A percentile compares a stretch with the other conserved stretches of the same genome.
Conservation (phyloP, 2,329 filamentous ascomycete genomes). For the Raffaelea ambrosiae region DNA sequence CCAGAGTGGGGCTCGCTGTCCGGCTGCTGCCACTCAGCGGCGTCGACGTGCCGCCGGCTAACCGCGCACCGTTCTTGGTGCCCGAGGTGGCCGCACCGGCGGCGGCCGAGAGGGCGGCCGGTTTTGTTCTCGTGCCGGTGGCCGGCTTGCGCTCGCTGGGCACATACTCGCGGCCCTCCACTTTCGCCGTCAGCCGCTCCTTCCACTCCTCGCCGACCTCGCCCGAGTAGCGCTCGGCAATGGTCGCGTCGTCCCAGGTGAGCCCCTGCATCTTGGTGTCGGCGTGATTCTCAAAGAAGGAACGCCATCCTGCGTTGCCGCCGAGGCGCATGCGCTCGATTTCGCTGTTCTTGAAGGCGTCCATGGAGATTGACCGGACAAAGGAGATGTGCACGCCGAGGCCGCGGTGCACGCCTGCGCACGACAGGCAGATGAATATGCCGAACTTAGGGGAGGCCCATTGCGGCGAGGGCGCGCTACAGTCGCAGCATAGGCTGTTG, state of each 20-base stretch:
- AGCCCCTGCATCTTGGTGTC: slow-evolving; percentile 59
- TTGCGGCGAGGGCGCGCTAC: slow-evolving; percentile 90
- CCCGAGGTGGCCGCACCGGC: not conserved
- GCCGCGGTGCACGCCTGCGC: slow-evolving; percentile 88
- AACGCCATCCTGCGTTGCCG: slow-evolving; percentile 79
- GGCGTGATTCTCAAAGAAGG: slow-evolving; percentile 72
- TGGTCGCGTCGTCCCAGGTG: slow-evolving; percentile 78
- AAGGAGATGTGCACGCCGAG: slow-evolving; percentile 98
- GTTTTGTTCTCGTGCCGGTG: slow-evolving; percentile 28
- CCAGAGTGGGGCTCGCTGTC: slow-evolving; percentile 16
- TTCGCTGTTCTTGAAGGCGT: slow-evolving; percentile 89
- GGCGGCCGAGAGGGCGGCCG: slow-evolving; percentile 24
- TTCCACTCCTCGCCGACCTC: slow-evolving; percentile 94
- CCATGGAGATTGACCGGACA: slow-evolving; percentile 96
- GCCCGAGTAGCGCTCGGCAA: slow-evolving; percentile 82
- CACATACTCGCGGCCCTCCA: slow-evolving; percentile 81
- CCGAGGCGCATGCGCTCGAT: slow-evolving; percentile 90
- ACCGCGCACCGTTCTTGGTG: not conserved
- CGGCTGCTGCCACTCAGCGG: slow-evolving; percentile 13
- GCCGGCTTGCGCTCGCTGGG: slow-evolving; percentile 51
- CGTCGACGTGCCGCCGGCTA: not conserved
- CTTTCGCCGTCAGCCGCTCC: slow-evolving; percentile 76
- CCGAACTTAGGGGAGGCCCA: slow-evolving; percentile 98
- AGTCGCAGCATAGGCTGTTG: slow-evolving; percentile 92
- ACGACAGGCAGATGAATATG: slow-evolving; percentile 96